phyloP scores from a whole-genome alignment of 257 asterid species.

The Solanum clarkiae region DNA sequence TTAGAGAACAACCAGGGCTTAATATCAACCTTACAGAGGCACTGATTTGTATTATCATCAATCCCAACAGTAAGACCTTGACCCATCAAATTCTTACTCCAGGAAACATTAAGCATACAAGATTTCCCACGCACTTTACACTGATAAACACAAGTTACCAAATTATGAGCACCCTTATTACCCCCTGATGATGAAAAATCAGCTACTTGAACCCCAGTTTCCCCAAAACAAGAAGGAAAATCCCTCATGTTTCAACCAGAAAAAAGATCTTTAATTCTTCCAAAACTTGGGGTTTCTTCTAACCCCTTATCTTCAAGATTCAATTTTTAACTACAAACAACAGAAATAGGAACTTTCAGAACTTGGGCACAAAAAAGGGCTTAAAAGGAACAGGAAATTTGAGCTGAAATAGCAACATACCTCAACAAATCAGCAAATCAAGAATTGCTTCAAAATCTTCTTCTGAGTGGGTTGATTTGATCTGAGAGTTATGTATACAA shows the following conservation, averaged over 20 bases:
- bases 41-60: slow-evolving; percentile 25
- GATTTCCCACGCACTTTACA: slow-evolving; percentile 30
- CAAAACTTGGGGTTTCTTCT: neutral
- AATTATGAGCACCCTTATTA: slow-evolving; percentile 27
- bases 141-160: slow-evolving; percentile 29
- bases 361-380: neutral
- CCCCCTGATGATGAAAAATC: slow-evolving; percentile 32
- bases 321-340: slow-evolving; percentile 2
- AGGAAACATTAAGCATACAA: slow-evolving; percentile 22
- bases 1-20: slow-evolving; percentile 44
- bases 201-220: slow-evolving; percentile 48
- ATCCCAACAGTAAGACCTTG: slow-evolving; percentile 34
- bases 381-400: neutral
- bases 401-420: slow-evolving; percentile 9
- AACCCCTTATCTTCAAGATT: neutral
- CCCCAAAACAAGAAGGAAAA: slow-evolving; percentile 49
- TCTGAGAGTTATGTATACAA: slow-evolving; percentile 14
- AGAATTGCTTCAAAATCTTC: slow-evolving; percentile 5
- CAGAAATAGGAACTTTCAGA: neutral
- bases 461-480: slow-evolving; percentile 3
- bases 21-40: slow-evolving; percentile 32
- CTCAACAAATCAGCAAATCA: slow-evolving; percentile 13
- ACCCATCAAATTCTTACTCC: slow-evolving; percentile 47
- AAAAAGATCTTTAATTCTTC: neutral
- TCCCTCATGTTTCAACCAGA: slow-evolving; percentile 20